These are phyloP conservation scores for Carpinus viminea DNA, from an alignment of 306 rosid genomes.

Conservation along the genomic window DNA sequence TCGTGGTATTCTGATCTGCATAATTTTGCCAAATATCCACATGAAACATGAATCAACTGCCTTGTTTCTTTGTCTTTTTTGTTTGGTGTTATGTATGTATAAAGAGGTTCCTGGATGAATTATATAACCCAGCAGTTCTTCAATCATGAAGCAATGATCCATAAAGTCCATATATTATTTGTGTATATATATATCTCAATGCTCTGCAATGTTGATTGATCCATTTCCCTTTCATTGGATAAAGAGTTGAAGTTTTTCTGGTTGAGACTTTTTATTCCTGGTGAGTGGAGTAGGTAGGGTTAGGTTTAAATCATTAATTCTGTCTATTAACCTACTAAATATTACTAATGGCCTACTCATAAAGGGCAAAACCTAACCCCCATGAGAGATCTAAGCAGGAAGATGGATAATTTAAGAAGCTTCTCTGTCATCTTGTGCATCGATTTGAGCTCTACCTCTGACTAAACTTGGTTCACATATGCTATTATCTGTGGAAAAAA, in stretches of 20 bases:
- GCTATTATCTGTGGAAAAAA: neutral
- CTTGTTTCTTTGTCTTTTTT: constrained; percentile 25
- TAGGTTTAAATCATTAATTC: neutral
- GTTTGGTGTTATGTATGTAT: constrained; percentile 19
- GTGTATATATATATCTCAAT: neutral
- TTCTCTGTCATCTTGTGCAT: neutral
- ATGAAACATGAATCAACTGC: neutral
- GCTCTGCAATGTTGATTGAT: neutral
- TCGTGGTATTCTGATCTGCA: neutral
- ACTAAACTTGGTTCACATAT: no score
- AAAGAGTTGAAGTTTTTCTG: neutral
- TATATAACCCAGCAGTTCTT: constrained; percentile 16
- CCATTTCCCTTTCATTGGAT: neutral
- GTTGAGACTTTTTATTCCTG: constrained; percentile 4
- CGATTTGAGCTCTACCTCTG: neutral
- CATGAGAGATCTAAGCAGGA: neutral
- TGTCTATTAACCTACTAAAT: neutral
- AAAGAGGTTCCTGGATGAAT: constrained; percentile 4
- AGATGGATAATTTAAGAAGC: neutral
- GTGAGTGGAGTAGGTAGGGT: constrained; percentile 13
- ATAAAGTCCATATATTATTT: neutral
- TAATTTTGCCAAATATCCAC: neutral
- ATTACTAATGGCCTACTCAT: neutral
- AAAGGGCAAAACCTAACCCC: neutral
- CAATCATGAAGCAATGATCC: constrained; percentile 39